Conservation (phyloP, 2,329 filamentous ascomycete species). For the Laburnicola sp. region DNA sequence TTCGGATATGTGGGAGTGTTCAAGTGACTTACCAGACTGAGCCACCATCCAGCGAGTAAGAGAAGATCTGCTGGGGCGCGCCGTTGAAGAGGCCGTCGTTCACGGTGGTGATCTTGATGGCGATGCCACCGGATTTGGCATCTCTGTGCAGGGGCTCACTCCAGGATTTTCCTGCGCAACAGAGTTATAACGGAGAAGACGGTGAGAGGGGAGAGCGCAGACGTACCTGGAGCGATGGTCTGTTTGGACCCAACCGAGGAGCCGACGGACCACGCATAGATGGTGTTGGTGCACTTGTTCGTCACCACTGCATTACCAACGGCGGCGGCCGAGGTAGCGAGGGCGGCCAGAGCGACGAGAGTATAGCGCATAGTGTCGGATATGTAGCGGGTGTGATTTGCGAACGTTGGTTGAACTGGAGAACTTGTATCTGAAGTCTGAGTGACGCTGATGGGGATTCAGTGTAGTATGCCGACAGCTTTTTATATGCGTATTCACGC, state of each 20-base stretch:
- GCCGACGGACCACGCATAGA: constrained; percentile 35
- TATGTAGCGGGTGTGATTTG: not conserved
- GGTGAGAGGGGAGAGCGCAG: not conserved
- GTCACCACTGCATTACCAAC: constrained; percentile 30
- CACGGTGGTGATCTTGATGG: constrained; percentile 34
- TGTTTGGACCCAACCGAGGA: constrained; percentile 21
- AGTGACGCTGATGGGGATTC: not conserved
- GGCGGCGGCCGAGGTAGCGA: constrained; percentile 26
- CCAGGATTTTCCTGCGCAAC: constrained; percentile 20
- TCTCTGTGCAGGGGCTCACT: constrained; percentile 27
- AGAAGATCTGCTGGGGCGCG: constrained; percentile 30
- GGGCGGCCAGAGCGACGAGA: constrained; percentile 17
- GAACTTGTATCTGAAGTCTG: not conserved
- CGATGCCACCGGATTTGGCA: constrained; percentile 30
- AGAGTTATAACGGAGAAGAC: not conserved
- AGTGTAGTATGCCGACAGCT: not conserved
- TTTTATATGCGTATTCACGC: not conserved
- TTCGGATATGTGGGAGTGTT: not conserved
- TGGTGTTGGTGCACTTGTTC: constrained; percentile 25
- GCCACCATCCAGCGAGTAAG: constrained; percentile 30
- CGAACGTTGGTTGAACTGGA: not conserved
- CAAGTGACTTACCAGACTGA: constrained; percentile 21
- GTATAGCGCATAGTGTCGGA: constrained; percentile 21
- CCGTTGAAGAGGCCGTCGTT: constrained; percentile 28
- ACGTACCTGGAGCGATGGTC: constrained; percentile 24